A percentile compares a stretch with the other conserved stretches of the same genome.
phyloP scores from a whole-genome alignment of 352 stramenopile genomes.

The Pelagophyceae sp. region DNA sequence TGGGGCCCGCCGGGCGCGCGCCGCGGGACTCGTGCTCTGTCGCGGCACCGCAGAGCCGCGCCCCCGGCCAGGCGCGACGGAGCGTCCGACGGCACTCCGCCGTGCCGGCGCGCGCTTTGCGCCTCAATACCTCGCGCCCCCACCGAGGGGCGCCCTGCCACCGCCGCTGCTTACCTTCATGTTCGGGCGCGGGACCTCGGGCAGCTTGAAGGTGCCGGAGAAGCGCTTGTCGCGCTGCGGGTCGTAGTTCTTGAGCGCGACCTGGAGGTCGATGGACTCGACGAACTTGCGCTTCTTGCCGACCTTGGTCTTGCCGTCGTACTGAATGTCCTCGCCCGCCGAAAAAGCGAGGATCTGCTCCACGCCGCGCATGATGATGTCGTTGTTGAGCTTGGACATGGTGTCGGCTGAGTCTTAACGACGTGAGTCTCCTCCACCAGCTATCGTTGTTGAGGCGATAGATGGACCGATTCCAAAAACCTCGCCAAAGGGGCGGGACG shows the following conservation, averaged over 20 bases:
- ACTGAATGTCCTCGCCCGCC: constrained; percentile 76
- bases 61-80: no score
- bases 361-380: constrained; percentile 87
- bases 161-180: no score
- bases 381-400: constrained; percentile 93
- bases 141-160: no score
- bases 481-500: no score
- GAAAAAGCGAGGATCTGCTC: constrained; percentile 91
- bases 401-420: not conserved
- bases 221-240: constrained; percentile 99
- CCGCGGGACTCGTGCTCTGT: no score
- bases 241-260: constrained; percentile 99
- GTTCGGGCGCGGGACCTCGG: constrained; percentile 72
- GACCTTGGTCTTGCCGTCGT: constrained; percentile 33
- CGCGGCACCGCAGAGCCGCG: no score
- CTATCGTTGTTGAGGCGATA: no score
- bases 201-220: constrained; percentile 96
- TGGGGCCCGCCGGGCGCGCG: constrained; percentile 48
- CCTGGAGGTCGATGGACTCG: constrained; percentile 95
- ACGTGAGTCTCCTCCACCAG: not conserved
- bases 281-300: constrained; percentile 99
- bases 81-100: no score
- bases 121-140: no score
- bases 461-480: no score
- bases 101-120: no score